phyloP scores from a whole-genome alignment of 306 rosid genomes.

The Citrullus mucosospermus region DNA sequence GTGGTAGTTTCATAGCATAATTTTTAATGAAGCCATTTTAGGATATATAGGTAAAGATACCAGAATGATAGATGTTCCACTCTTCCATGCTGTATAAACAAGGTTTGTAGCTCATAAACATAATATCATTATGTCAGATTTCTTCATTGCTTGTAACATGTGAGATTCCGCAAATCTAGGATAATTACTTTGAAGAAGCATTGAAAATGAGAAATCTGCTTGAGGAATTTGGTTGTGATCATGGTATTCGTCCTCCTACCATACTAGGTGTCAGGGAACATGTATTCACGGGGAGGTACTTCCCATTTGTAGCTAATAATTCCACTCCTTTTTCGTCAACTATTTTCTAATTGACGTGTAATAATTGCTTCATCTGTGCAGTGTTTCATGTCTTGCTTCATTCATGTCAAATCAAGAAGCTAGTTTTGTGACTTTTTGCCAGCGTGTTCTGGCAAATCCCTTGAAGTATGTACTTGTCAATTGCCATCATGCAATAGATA shows the following conservation, averaged over 20 bases:
- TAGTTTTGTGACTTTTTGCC: conserved; percentile 88
- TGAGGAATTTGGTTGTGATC: conserved; percentile 71
- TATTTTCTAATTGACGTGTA: not conserved
- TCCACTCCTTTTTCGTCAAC: not conserved
- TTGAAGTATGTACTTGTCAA: conserved; percentile 49
- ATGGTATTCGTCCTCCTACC: conserved; percentile 69
- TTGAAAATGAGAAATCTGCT: conserved; percentile 96
- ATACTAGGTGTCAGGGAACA: conserved; percentile 94
- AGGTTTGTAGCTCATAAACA: not conserved
- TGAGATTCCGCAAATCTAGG: conserved; percentile 14
- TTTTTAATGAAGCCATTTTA: not conserved
- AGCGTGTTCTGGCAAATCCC: conserved; percentile 92
- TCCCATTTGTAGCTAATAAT: conserved; percentile 3
- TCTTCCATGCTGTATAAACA: not conserved
- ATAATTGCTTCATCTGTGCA: conserved; percentile 17
- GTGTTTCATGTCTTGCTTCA: conserved; percentile 87
- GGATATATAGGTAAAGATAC: not conserved
- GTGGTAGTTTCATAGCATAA: no score
- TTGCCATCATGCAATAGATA: not conserved
- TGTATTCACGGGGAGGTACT: conserved; percentile 84
- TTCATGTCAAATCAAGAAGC: conserved; percentile 92
- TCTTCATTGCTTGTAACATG: not conserved
- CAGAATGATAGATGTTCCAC: not conserved
- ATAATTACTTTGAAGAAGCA: conserved; percentile 52
- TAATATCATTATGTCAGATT: not conserved